These are phyloP conservation scores for Lachnellula suecica DNA, from an alignment of 2,329 filamentous ascomycete genomes.

Conservation along the genomic window DNA sequence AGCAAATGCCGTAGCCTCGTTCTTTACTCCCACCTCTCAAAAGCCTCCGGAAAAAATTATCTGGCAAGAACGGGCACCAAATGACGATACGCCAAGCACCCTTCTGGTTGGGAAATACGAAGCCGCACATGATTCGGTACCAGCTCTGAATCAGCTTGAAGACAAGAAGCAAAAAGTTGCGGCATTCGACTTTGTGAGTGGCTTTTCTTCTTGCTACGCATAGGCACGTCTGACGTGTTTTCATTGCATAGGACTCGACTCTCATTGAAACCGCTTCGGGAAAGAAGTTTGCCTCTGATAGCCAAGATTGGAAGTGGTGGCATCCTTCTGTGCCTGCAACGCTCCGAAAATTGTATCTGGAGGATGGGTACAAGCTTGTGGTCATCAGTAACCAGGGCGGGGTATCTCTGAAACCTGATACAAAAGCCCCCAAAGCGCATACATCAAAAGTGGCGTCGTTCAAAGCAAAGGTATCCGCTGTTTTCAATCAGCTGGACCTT, in stretches of 20 bases:
- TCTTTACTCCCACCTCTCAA: conserved; percentile 85
- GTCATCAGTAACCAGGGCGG: conserved; percentile 90
- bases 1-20: conserved; percentile 74
- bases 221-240: conserved; percentile 1
- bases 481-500: conserved; percentile 71
- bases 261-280: conserved; percentile 79
- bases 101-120: conserved; percentile 75
- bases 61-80: conserved; percentile 67
- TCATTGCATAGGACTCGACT: conserved; percentile 70
- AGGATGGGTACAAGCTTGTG: conserved; percentile 70
- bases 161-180: conserved; percentile 59
- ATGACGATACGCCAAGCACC: conserved; percentile 49
- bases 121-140: conserved; percentile 38
- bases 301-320: conserved; percentile 95
- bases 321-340: conserved; percentile 65
- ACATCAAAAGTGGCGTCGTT: conserved; percentile 73
- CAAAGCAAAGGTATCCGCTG: conserved; percentile 72
- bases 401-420: conserved; percentile 69
- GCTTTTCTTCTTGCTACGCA: neutral
- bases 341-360: conserved; percentile 63
- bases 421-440: conserved; percentile 66
- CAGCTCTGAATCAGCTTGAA: conserved; percentile 10
- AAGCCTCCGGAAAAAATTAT: conserved; percentile 74
- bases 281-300: conserved; percentile 70
- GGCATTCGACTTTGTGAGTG: conserved; percentile 64